Conservation (phyloP, 2,329 filamentous ascomycete species). For the Ophiostoma triangulosporum region DNA sequence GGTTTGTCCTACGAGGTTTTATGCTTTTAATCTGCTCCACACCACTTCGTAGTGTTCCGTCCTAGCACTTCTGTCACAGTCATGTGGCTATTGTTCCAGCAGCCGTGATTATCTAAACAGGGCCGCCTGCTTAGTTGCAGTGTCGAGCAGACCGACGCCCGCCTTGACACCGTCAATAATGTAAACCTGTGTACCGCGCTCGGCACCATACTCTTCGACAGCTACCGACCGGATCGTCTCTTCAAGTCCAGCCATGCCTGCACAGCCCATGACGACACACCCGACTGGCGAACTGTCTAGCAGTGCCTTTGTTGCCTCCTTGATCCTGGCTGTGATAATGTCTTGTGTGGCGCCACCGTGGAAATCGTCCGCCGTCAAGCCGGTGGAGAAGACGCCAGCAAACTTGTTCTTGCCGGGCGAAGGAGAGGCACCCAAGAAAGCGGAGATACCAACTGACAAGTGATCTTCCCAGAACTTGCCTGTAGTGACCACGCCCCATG, state of each 20-base stretch:
- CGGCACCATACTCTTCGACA: constrained; percentile 46
- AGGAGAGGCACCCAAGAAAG: constrained; percentile 43
- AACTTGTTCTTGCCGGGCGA: constrained; percentile 37
- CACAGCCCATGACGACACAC: constrained; percentile 74
- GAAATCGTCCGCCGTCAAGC: constrained; percentile 65
- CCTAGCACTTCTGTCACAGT: too few species aligned
- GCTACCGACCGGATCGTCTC: constrained; percentile 59
- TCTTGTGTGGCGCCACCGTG: constrained; percentile 53
- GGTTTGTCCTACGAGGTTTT: too few species aligned
- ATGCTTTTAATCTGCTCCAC: too few species aligned
- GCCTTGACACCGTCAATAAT: constrained; percentile 73
- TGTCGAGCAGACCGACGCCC: constrained; percentile 49
- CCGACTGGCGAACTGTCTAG: constrained; percentile 42
- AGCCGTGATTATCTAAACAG: constrained; percentile 21
- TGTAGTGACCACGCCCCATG: constrained; percentile 81
- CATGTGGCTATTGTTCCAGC: neutral
- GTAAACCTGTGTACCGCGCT: constrained; percentile 38
- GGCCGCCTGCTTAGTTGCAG: constrained; percentile 31
- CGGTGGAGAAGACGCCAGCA: constrained; percentile 70
- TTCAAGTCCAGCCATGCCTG: constrained; percentile 80
- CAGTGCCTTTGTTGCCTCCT: constrained; percentile 53
- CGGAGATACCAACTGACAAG: constrained; percentile 48
- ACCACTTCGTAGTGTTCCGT: too few species aligned
- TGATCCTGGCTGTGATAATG: constrained; percentile 52
- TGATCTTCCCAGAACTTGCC: constrained; percentile 72